Evolutionary conservation across 495 filamentous ascomycete species (phyloP).

Genomic region (Penicillium paradoxum): DNA sequence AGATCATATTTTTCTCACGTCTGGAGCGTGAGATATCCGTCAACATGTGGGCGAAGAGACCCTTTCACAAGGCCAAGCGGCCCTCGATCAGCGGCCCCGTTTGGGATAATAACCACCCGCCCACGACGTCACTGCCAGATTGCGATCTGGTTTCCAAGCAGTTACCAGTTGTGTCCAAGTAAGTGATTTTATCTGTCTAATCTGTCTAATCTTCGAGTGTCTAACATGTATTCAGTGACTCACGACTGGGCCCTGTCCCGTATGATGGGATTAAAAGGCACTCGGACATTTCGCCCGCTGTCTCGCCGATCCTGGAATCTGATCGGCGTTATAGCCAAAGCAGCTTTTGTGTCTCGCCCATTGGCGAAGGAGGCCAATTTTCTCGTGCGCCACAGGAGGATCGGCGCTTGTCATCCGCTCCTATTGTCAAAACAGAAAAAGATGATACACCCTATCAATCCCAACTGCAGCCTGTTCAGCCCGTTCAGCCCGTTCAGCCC

Average conservation of each 20-base stretch:
- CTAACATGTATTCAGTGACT: constrained; percentile 4
- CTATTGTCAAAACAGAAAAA: neutral
- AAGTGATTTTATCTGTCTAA: constrained; percentile 11
- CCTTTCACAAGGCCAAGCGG: constrained; percentile 39
- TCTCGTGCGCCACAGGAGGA: constrained; percentile 2
- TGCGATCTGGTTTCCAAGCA: constrained; percentile 23
- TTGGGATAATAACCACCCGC: constrained; percentile 37
- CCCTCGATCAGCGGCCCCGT: constrained; percentile 42
- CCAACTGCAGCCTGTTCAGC: neutral
- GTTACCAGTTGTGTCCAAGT: constrained; percentile 42
- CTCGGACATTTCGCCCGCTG: constrained; percentile 44
- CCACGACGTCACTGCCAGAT: constrained; percentile 17
- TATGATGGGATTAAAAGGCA: constrained; percentile 4
- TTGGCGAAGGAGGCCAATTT: constrained; percentile 28
- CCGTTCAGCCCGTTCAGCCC: neutral
- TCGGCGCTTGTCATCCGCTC: constrained; percentile 7
- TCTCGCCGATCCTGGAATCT: constrained; percentile 28
- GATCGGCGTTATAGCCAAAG: constrained; percentile 18
- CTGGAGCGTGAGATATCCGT: constrained; percentile 8
- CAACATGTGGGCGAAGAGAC: constrained; percentile 45
- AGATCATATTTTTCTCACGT: neutral
- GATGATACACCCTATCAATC: neutral
- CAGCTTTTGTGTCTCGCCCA: constrained; percentile 45
- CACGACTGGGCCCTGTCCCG: neutral
- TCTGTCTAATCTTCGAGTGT: no score